These are phyloP conservation scores for Saitozyma sp. DNA, from an alignment of 768 basidiomycete species.

Conservation along the genomic window DNA sequence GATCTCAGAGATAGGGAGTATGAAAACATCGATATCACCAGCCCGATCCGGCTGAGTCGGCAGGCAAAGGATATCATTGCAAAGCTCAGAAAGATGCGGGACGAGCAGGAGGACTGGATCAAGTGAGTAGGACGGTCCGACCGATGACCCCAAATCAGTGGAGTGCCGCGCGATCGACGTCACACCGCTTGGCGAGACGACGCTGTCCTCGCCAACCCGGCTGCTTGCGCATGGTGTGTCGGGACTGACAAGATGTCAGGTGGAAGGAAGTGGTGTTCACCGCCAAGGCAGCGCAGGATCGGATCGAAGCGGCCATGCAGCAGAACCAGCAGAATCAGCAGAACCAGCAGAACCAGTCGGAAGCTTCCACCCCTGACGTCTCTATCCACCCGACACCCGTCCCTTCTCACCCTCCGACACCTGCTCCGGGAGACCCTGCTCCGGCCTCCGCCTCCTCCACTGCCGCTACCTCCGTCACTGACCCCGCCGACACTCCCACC, in stretches of 20 bases:
- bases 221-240: not conserved
- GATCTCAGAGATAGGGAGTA: conserved; percentile 25
- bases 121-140: conserved; percentile 30
- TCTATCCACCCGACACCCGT: no score
- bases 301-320: conserved; percentile 5
- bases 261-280: conserved; percentile 53
- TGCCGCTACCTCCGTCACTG: not conserved
- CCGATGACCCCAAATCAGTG: not conserved
- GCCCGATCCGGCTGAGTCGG: conserved; percentile 50
- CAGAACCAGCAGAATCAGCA: no score
- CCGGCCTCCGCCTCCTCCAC: no score
- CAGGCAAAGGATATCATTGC: conserved; percentile 52
- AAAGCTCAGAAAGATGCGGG: conserved; percentile 48
- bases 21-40: conserved; percentile 44
- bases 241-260: conserved; percentile 20
- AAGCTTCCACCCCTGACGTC: no score
- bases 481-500: not conserved
- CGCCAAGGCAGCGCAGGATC: conserved; percentile 42
- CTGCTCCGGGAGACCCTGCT: no score
- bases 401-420: no score
- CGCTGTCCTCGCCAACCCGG: no score
- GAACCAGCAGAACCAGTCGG: no score
- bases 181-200: not conserved
- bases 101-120: conserved; percentile 53
- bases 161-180: not conserved